Conservation (phyloP, 306 rosid species). For the Medicago ruthenica region DNA sequence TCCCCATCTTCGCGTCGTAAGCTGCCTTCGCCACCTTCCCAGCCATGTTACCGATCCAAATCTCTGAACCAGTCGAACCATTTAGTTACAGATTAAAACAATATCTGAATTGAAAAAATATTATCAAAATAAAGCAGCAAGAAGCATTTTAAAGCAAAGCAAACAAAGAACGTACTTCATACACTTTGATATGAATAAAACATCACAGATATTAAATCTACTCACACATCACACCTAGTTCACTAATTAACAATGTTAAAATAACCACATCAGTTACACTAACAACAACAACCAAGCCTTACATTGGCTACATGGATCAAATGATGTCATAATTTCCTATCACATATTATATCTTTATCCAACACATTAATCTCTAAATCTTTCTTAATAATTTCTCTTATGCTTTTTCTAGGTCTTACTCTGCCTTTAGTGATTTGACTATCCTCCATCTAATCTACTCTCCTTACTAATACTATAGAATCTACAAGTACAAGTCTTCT, state of each 20-base stretch:
- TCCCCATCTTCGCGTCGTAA: constrained; percentile 72
- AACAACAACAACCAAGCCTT: no score
- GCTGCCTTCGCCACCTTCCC: constrained; percentile 64
- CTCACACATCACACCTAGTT: not conserved
- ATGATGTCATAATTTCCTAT: no score
- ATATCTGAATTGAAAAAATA: not conserved
- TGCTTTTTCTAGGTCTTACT: no score
- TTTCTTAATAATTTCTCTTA: no score
- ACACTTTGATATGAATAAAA: not conserved
- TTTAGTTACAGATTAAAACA: not conserved
- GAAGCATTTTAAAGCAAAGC: not conserved
- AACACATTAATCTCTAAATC: no score
- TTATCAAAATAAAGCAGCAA: not conserved
- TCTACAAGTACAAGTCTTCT: no score
- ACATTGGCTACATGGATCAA: no score
- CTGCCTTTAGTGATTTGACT: no score
- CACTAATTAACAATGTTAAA: not conserved
- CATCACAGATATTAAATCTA: not conserved
- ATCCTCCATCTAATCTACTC: no score
- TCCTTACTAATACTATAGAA: no score
- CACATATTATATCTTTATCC: no score
- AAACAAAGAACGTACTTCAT: not conserved
- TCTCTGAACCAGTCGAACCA: not conserved
- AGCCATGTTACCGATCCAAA: constrained; percentile 45
- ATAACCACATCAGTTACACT: not conserved